These are phyloP conservation scores for Ceratocystis ficicola DNA, from an alignment of 2,329 filamentous ascomycete genomes.

Conservation along the genomic window DNA sequence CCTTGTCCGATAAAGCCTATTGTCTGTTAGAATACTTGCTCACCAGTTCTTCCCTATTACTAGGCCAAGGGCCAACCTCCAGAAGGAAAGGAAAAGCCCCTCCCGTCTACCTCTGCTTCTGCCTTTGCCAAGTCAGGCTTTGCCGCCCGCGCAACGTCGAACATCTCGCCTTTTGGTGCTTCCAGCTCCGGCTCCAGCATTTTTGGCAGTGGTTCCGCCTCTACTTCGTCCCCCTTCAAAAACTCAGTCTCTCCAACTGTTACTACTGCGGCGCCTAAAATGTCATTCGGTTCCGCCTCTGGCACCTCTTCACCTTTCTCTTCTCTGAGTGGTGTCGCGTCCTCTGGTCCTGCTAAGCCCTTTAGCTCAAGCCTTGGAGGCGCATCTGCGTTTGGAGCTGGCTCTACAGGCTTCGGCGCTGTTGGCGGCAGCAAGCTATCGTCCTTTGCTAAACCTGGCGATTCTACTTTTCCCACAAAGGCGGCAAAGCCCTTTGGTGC, in stretches of 20 bases:
- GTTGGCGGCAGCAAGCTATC: conserved; percentile 34
- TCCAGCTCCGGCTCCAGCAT: conserved; percentile 30
- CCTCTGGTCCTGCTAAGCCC: conserved; percentile 30
- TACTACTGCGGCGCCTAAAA: conserved; percentile 31
- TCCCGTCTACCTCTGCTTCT: conserved; percentile 38
- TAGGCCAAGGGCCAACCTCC: conserved; percentile 5
- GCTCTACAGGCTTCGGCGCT: conserved; percentile 50
- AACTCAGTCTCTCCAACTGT: conserved; percentile 3
- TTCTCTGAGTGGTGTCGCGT: conserved; percentile 26
- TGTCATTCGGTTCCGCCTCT: conserved; percentile 37
- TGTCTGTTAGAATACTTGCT: background rate
- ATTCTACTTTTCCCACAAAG: conserved; percentile 41
- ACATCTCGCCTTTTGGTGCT: conserved; percentile 51
- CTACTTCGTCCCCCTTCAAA: conserved; percentile 28
- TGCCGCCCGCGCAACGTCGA: conserved; percentile 49
- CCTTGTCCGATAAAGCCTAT: background rate
- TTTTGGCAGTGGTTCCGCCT: conserved; percentile 25
- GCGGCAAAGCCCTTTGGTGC: conserved; percentile 65
- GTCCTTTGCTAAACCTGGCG: conserved; percentile 51
- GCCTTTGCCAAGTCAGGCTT: conserved; percentile 59
- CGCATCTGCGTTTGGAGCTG: conserved; percentile 34
- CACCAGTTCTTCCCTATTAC: background rate
- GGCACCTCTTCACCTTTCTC: conserved; percentile 37
- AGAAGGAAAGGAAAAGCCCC: conserved; percentile 28
- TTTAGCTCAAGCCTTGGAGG: conserved; percentile 38